phyloP scores from a whole-genome alignment of 441 rosid genomes.

The Croton laevigatus region DNA sequence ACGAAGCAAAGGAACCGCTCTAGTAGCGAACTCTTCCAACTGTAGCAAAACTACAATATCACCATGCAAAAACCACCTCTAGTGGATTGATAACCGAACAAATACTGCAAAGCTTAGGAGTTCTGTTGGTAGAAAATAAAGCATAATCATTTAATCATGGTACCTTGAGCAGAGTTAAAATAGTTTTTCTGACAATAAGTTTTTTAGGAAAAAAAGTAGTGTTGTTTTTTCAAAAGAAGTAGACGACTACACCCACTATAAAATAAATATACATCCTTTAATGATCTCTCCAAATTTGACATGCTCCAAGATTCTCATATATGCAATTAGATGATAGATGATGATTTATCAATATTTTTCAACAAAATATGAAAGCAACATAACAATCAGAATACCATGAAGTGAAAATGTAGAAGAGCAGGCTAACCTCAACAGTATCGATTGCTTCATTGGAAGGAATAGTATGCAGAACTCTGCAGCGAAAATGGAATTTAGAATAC shows the following conservation, averaged over 20 bases:
- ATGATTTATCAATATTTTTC: neutral
- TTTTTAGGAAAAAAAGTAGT: too few relatives aligned
- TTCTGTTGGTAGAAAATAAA: neutral
- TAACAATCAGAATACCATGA: neutral
- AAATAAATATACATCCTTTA: neutral
- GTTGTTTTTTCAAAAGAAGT: too few relatives aligned
- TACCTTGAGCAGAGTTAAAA: too few relatives aligned
- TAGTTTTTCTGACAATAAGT: too few relatives aligned
- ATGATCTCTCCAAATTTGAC: neutral
- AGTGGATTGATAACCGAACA: neutral
- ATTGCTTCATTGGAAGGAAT: slow-evolving; percentile 93
- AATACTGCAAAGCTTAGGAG: slow-evolving; percentile 1
- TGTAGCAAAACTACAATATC: neutral
- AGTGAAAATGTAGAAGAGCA: neutral
- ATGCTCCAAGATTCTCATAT: neutral
- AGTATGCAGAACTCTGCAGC: slow-evolving; percentile 76
- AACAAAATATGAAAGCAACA: neutral
- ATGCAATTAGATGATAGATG: neutral
- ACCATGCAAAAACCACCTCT: neutral
- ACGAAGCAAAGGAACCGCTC: neutral
- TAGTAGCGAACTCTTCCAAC: neutral
- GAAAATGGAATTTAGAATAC: slow-evolving; percentile 1
- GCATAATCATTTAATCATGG: too few relatives aligned
- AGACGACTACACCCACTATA: too few relatives aligned
- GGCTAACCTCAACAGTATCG: slow-evolving; percentile 75